These are phyloP conservation scores for Lineolata rhizophorae DNA, from an alignment of 495 filamentous ascomycete species.

Conservation along the genomic window DNA sequence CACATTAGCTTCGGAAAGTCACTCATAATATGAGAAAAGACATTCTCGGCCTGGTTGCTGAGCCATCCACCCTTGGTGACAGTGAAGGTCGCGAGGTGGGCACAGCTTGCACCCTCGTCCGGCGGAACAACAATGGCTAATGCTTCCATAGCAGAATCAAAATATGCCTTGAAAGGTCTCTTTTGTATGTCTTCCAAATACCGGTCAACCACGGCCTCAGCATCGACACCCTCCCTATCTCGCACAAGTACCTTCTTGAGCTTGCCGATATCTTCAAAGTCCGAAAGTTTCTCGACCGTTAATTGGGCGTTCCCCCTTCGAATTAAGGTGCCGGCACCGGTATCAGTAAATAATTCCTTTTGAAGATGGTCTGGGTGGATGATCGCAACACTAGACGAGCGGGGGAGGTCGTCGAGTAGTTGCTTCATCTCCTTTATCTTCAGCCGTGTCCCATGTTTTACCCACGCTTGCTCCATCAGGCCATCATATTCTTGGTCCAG, in stretches of 20 bases:
- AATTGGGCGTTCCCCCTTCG: conserved; percentile 80
- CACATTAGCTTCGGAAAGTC: conserved; percentile 81
- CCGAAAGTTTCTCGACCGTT: conserved; percentile 45
- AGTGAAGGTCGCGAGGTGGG: conserved; percentile 79
- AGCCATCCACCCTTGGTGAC: conserved; percentile 93
- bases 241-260: conserved; percentile 69
- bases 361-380: conserved; percentile 89
- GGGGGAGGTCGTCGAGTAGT: conserved; percentile 63
- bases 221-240: conserved; percentile 70
- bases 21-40: conserved; percentile 81
- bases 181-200: conserved; percentile 59
- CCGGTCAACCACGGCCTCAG: conserved; percentile 61
- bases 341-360: conserved; percentile 92
- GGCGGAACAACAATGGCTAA: conserved; percentile 79
- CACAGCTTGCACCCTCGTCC: conserved; percentile 26
- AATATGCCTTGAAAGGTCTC: conserved; percentile 79
- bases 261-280: conserved; percentile 56
- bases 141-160: conserved; percentile 89
- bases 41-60: conserved; percentile 91
- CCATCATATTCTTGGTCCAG: conserved; percentile 93
- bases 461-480: conserved; percentile 91
- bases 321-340: conserved; percentile 86
- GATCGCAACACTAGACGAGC: conserved; percentile 89
- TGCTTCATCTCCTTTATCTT: conserved; percentile 99
- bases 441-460: conserved; percentile 79